Evolutionary conservation across 179 eudicot genomes (phyloP).

Genomic region (Gypsophila paniculata): DNA sequence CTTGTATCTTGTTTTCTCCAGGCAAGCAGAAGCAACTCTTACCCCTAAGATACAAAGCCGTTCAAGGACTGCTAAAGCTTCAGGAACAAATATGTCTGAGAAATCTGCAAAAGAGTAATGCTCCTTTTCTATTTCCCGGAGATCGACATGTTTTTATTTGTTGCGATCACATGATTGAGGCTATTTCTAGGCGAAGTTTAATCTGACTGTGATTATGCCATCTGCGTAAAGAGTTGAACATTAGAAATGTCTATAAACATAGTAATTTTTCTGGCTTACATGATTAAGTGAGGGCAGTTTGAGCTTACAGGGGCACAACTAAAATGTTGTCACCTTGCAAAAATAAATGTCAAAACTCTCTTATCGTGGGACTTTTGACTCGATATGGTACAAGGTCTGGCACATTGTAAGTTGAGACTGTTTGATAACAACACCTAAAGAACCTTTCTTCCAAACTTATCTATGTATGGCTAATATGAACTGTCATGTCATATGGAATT

Average conservation of each 20-base stretch:
- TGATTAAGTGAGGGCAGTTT: not conserved
- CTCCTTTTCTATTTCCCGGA: not conserved
- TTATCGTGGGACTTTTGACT: no score
- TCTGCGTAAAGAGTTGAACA: not conserved
- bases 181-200: not conserved
- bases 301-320: not conserved
- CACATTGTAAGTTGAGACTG: not conserved
- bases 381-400: not conserved
- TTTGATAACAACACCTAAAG: no score
- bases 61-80: conserved; percentile 19
- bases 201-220: not conserved
- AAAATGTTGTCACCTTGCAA: not conserved
- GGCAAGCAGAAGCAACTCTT: conserved; percentile 19
- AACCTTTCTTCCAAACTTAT: no score
- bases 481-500: no score
- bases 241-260: not conserved
- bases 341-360: not conserved
- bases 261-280: not conserved
- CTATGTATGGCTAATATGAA: no score
- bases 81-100: conserved; percentile 15
- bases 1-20: conserved; percentile 16
- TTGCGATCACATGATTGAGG: not conserved
- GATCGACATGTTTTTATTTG: not conserved
- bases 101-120: conserved; percentile 21
- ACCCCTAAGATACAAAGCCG: conserved; percentile 24